Conservation (phyloP, 2,329 filamentous ascomycete species). For the Sporothrix brunneoviolacea region DNA sequence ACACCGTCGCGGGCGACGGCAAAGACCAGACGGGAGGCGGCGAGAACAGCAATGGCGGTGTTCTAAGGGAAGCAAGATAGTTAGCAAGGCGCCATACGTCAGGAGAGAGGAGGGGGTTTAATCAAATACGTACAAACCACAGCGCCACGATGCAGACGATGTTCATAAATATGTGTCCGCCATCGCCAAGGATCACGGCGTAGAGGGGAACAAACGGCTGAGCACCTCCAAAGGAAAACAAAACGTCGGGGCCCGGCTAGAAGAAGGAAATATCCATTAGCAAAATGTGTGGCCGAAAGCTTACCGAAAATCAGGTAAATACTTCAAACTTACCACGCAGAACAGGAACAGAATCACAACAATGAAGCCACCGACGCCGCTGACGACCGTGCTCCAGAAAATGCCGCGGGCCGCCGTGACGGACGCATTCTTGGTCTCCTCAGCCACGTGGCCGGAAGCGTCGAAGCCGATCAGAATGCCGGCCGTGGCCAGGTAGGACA, state of each 20-base stretch:
- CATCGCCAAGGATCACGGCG: slow-evolving; percentile 13
- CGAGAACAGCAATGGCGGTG: slow-evolving; percentile 15
- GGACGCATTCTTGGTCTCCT: slow-evolving; percentile 16
- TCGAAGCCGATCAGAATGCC: slow-evolving; percentile 17
- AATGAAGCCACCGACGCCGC: slow-evolving; percentile 13
- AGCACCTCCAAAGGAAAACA: slow-evolving; percentile 13
- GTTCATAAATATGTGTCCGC: slow-evolving; percentile 15
- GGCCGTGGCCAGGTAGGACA: slow-evolving; percentile 14
- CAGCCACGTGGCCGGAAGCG: slow-evolving; percentile 16
- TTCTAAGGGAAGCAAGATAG: too few relatives aligned
- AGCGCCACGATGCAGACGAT: slow-evolving; percentile 15
- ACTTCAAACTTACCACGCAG: too few relatives aligned
- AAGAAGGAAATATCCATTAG: too few relatives aligned
- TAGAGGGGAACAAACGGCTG: slow-evolving; percentile 17
- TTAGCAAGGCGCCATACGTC: too few relatives aligned
- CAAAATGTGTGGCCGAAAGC: too few relatives aligned
- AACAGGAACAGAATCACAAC: slow-evolving; percentile 15
- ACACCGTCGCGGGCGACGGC: slow-evolving; percentile 16
- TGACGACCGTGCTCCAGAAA: slow-evolving; percentile 15
- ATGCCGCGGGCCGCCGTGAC: slow-evolving; percentile 13
- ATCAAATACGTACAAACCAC: slow-evolving; percentile 13
- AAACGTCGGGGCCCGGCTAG: slow-evolving; percentile 5
- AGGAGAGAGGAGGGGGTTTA: too few relatives aligned
- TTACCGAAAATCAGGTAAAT: too few relatives aligned
- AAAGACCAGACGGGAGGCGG: slow-evolving; percentile 15